Evolutionary conservation across 192 early-diverging fungal genomes (phyloP).

Genomic region (Phlyctochytrium planicorne): DNA sequence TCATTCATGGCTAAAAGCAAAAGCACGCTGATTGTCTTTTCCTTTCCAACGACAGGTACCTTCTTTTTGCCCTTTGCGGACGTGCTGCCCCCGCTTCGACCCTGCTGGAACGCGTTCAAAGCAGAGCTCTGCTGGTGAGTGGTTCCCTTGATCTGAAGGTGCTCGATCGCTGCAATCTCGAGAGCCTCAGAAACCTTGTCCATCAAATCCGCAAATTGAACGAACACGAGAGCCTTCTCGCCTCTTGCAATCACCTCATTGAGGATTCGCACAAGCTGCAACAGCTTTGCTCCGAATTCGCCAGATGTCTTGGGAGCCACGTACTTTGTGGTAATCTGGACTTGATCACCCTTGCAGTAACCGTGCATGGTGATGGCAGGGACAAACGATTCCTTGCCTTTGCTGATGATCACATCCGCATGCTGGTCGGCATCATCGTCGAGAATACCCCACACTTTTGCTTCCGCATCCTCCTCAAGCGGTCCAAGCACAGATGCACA

Average conservation of each 20-base stretch:
- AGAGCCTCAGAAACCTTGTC: conserved; percentile 32
- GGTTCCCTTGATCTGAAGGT: conserved; percentile 40
- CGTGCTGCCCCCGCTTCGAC: background rate
- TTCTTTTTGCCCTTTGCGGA: conserved; percentile 8
- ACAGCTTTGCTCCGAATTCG: conserved; percentile 36
- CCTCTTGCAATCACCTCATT: conserved; percentile 10
- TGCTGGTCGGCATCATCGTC: background rate
- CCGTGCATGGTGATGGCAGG: background rate
- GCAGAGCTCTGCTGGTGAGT: conserved; percentile 19
- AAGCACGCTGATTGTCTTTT: conserved; percentile 23
- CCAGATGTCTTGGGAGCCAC: conserved; percentile 13
- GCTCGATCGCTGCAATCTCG: conserved; percentile 21
- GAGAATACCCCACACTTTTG: conserved; percentile 12
- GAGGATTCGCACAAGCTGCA: conserved; percentile 25
- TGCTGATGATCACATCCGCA: too few species aligned
- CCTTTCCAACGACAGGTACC: background rate
- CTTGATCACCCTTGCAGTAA: background rate
- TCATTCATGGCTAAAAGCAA: conserved; percentile 44
- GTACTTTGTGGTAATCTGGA: background rate
- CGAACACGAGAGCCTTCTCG: conserved; percentile 43
- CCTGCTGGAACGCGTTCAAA: conserved; percentile 36
- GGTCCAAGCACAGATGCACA: conserved; percentile 15
- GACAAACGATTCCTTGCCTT: background rate
- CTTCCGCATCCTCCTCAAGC: conserved; percentile 16
- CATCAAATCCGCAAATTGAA: conserved; percentile 43